These are phyloP conservation scores for Begonia loranthoides DNA, from an alignment of 306 rosid species.

Conservation along the genomic window DNA sequence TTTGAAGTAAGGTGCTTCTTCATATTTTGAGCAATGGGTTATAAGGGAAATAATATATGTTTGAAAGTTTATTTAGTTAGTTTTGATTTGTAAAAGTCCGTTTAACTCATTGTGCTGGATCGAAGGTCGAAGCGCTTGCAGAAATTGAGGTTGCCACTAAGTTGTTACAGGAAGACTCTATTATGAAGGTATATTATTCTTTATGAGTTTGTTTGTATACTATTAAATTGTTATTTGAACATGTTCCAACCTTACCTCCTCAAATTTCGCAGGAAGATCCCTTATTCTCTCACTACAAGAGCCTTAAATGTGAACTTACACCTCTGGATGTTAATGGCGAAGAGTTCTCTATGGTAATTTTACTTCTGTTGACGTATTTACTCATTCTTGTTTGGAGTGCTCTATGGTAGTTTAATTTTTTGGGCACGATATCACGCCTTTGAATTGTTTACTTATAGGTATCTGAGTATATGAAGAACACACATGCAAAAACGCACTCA, in stretches of 20 bases:
- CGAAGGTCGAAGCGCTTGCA: conserved; percentile 88
- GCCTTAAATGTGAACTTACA: conserved; percentile 56
- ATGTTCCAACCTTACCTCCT: conserved; percentile 8
- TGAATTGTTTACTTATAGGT: conserved; percentile 24
- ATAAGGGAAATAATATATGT: neutral
- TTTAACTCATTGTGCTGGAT: conserved; percentile 14
- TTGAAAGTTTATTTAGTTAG: neutral
- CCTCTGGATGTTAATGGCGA: conserved; percentile 43
- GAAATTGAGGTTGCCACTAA: conserved; percentile 93
- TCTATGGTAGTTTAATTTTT: too few relatives aligned
- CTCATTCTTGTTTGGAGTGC: neutral
- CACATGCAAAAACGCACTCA: conserved; percentile 89
- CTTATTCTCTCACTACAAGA: conserved; percentile 54
- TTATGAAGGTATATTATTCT: conserved; percentile 40
- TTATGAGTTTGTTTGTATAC: too few relatives aligned
- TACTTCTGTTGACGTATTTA: neutral
- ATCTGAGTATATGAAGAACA: conserved; percentile 60
- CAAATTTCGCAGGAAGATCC: conserved; percentile 57
- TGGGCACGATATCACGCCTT: too few relatives aligned
- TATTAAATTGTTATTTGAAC: neutral
- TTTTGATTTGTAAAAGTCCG: neutral
- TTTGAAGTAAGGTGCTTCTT: neutral
- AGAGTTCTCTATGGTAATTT: conserved; percentile 71
- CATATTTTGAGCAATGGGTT: neutral
- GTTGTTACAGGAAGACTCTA: conserved; percentile 44